Base-by-base conservation (phyloP, 2,329 filamentous ascomycete species). In the Xylaria multiplex region DNA sequence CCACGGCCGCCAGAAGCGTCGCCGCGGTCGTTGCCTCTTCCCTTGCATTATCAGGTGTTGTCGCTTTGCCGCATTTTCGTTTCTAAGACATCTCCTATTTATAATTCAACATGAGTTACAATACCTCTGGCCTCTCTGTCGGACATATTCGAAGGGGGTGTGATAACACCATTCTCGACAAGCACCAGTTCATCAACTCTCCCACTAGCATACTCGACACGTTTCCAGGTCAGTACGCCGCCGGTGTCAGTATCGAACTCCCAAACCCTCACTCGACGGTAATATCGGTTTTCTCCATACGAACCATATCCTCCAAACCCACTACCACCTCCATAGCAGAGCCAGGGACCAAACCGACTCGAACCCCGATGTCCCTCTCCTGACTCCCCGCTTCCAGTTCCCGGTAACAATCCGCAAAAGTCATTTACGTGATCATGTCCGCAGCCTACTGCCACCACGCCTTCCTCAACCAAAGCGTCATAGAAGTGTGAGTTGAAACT, bases 371-470 rank as follows among this genome's bases (percentile, higher is more conserved):
- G 65, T 65, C 69, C 61, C 6, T 35, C 13, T 48, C 6, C 35
- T 40, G 9, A 40, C 2, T 24, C 32, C 14, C 14, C 43, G 6
- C 6, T 6, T 24, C 40, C 9, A 63, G 72, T 30, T 71, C 70
- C 73, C 71, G 70, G 75, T 61, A 75, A 69, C 59, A 74, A 65
- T 72, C 66, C 76, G 59, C 74, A 77, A 68, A 77, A 77, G 59
- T 77, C 76, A 64, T 77, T 77, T 24, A 75, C 73, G 53, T 77
- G 74, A 63, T 77, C 75, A 64, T 77, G 75, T n/a, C 73, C 75
- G 60, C 73, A 77, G 48, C 75, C 73, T 56, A 77, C 35, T 65
- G 75, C 75, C 43, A 65, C 52, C 59, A 77, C 59, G 16, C 70
- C 74, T 67, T 66, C 74, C 69, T 71, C 66, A 27, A 66, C 71